Evolutionary conservation across 2,329 filamentous ascomycete species (phyloP).

Genomic region (Sphaceloma murrayae): DNA sequence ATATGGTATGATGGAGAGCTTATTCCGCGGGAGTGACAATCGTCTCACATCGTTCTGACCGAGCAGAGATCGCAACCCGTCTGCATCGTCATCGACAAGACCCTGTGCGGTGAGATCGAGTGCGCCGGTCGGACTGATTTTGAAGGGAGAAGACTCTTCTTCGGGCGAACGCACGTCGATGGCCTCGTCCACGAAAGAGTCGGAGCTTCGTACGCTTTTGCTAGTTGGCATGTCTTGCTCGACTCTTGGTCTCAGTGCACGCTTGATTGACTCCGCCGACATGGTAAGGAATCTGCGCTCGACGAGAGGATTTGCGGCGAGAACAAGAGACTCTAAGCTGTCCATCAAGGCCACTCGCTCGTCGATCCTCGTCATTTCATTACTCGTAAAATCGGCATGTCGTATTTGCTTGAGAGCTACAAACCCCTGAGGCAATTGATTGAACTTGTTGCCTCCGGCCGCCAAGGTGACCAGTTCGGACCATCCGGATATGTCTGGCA

Average conservation of each 20-base stretch:
- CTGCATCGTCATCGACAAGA: conserved; percentile 32
- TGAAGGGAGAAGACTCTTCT: conserved; percentile 22
- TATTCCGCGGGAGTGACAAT: conserved; percentile 68
- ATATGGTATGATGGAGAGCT: conserved; percentile 58
- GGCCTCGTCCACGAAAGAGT: conserved; percentile 22
- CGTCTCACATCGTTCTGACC: conserved; percentile 42
- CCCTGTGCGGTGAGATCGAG: conserved; percentile 34
- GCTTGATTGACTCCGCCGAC: conserved; percentile 71
- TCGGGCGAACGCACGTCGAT: conserved; percentile 19
- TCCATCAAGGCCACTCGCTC: conserved; percentile 73
- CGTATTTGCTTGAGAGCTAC: conserved; percentile 56
- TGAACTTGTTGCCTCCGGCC: conserved; percentile 73
- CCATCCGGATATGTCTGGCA: conserved; percentile 72
- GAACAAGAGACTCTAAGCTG: conserved; percentile 59
- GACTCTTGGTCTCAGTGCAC: conserved; percentile 56
- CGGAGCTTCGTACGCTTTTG: conserved; percentile 23
- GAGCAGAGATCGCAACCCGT: conserved; percentile 36
- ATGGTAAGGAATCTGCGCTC: conserved; percentile 81
- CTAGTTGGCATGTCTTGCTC: conserved; percentile 40
- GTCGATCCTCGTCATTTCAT: conserved; percentile 68
- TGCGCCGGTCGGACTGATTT: conserved; percentile 27
- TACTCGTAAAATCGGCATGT: conserved; percentile 74
- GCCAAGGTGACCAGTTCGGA: conserved; percentile 60
- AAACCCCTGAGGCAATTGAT: conserved; percentile 67
- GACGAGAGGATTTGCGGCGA: conserved; percentile 81